Conservation (phyloP, 2,329 filamentous ascomycete species). For the Penicillium sp. region DNA sequence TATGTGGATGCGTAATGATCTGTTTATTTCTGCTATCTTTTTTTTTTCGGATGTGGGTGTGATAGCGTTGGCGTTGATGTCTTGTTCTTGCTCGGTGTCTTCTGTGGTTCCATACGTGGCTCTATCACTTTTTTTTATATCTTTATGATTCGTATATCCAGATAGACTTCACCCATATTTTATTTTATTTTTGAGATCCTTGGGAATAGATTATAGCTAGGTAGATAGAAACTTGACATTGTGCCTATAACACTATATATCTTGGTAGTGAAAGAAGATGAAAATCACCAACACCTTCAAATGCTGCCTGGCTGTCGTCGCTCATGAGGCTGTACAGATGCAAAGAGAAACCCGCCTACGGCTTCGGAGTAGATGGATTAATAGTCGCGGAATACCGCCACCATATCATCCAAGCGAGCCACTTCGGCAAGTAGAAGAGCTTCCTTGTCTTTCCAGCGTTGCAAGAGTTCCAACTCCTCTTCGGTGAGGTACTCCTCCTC, state of each 20-base stretch:
- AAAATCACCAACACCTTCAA: background rate
- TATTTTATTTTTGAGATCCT: background rate
- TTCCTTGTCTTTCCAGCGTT: constrained; percentile 61
- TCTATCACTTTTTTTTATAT: background rate
- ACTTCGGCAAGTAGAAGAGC: constrained; percentile 77
- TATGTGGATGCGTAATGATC: constrained; percentile 13
- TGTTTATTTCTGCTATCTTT: background rate
- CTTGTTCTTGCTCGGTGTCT: background rate
- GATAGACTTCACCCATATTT: background rate
- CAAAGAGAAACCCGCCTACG: background rate
- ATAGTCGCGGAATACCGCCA: constrained; percentile 79
- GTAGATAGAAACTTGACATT: background rate
- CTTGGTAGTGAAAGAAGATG: background rate
- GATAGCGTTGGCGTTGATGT: constrained; percentile 11
- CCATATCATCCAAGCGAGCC: constrained; percentile 77
- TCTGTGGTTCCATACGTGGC: background rate
- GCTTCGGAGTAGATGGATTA: constrained; percentile 39
- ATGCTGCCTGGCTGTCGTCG: constrained; percentile 3
- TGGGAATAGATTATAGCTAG: background rate
- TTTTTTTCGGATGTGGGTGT: background rate
- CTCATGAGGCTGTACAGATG: constrained; percentile 1
- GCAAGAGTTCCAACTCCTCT: constrained; percentile 69
- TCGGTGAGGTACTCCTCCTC: constrained; percentile 77
- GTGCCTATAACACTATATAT: background rate
- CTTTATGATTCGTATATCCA: background rate